Evolutionary conservation across 2,329 filamentous ascomycete genomes (phyloP).

Genomic region (Colletotrichum nymphaeae): DNA sequence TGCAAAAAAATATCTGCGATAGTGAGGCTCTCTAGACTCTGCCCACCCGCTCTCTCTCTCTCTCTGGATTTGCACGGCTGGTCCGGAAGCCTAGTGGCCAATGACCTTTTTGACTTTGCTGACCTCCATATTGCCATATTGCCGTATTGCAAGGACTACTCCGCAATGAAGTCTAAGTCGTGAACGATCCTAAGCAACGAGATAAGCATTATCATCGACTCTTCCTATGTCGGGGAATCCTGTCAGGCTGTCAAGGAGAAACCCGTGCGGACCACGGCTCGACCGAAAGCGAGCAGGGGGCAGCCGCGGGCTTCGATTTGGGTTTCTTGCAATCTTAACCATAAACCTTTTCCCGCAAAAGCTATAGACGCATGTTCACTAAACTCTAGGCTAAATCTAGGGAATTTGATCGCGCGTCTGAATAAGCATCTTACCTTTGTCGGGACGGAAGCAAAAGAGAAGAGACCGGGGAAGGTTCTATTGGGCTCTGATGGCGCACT

Average conservation of each 20-base stretch:
- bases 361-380: constrained; percentile 5
- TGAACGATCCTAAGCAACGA: not conserved
- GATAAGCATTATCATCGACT: not conserved
- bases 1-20: not conserved
- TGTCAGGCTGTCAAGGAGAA: not conserved
- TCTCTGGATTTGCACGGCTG: not conserved
- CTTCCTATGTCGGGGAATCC: not conserved
- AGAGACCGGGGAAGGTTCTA: not conserved
- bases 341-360: constrained; percentile 12
- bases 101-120: not conserved
- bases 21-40: not conserved
- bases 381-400: not conserved
- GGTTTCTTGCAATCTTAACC: constrained; percentile 14
- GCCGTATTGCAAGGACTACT: not conserved
- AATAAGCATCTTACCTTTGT: constrained; percentile 25
- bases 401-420: constrained; percentile 1
- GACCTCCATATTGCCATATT: not conserved
- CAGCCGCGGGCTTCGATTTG: not conserved
- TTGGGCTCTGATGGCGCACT: constrained; percentile 4
- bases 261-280: not conserved
- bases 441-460: constrained; percentile 12
- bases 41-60: not conserved
- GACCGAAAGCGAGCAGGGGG: not conserved
- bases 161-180: not conserved
- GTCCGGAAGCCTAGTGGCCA: not conserved